Evolutionary conservation across 2,329 filamentous ascomycete genomes (phyloP).

Genomic region (Helotiales sp.): DNA sequence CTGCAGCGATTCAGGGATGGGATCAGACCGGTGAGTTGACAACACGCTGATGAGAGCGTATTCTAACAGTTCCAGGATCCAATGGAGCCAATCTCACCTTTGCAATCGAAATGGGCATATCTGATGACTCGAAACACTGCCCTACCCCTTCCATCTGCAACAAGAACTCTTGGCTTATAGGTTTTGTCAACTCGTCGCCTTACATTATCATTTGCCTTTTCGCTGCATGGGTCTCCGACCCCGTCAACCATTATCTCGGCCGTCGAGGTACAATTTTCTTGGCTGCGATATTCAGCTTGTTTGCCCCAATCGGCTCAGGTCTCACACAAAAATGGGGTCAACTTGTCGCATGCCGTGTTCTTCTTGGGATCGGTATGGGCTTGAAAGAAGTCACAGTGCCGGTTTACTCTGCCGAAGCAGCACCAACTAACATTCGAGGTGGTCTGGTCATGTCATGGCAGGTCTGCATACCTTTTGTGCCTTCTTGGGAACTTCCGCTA

Average conservation of each 20-base stretch:
- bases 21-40: conserved; percentile 49
- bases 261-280: conserved; percentile 73
- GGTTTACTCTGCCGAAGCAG: conserved; percentile 54
- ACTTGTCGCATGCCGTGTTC: conserved; percentile 51
- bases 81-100: conserved; percentile 44
- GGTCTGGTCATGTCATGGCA: conserved; percentile 84
- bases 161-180: conserved; percentile 49
- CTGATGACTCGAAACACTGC: conserved; percentile 24
- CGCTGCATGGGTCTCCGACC: conserved; percentile 68
- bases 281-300: conserved; percentile 60
- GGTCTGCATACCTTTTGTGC: no score
- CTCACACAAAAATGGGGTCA: conserved; percentile 58
- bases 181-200: conserved; percentile 57
- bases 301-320: conserved; percentile 58
- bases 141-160: conserved; percentile 7
- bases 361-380: conserved; percentile 63
- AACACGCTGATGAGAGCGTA: not conserved
- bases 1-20: conserved; percentile 64
- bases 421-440: conserved; percentile 52
- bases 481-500: no score
- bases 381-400: conserved; percentile 50
- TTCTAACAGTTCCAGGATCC: conserved; percentile 35
- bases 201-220: conserved; percentile 48
- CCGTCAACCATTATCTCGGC: conserved; percentile 62
- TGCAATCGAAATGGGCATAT: conserved; percentile 39